phyloP scores from a whole-genome alignment of 1,284 basidiomycete species.

The Hypsizygus ulmarius region DNA sequence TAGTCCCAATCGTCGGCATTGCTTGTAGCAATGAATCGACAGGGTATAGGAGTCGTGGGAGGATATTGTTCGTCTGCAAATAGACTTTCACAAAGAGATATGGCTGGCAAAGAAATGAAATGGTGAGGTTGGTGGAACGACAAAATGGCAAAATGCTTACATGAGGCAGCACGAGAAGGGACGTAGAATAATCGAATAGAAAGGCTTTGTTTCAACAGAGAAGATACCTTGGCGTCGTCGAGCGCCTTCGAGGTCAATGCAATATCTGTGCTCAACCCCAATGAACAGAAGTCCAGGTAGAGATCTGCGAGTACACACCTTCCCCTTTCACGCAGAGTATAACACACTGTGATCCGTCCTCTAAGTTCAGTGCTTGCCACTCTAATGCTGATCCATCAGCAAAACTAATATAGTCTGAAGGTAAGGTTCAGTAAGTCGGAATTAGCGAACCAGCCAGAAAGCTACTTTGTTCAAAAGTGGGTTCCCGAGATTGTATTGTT shows the following conservation, averaged over 20 bases:
- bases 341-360: conserved; percentile 37
- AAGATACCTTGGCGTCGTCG: conserved; percentile 5
- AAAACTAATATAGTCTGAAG: conserved; percentile 5
- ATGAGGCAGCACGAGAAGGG: conserved; percentile 22
- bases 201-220: conserved; percentile 24
- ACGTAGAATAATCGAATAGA: conserved; percentile 48
- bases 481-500: conserved; percentile 30
- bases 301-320: conserved; percentile 22
- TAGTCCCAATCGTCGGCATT: conserved; percentile 54
- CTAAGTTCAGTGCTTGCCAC: conserved; percentile 48
- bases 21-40: conserved; percentile 44
- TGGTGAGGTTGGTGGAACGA: not conserved
- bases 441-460: not conserved
- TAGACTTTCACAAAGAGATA: conserved; percentile 16
- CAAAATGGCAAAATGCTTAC: conserved; percentile 19
- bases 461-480: conserved; percentile 42
- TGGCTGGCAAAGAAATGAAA: conserved; percentile 16
- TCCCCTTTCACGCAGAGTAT: conserved; percentile 44
- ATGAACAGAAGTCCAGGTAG: not conserved
- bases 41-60: conserved; percentile 57
- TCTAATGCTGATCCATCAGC: conserved; percentile 28
- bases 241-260: conserved; percentile 9
- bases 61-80: conserved; percentile 25
- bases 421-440: not conserved
- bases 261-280: conserved; percentile 10